A percentile compares a stretch with the other conserved stretches of the same genome.
These are phyloP conservation scores for Aphanomyces astaci DNA, from an alignment of 352 stramenopile species.

Conservation along the genomic window DNA sequence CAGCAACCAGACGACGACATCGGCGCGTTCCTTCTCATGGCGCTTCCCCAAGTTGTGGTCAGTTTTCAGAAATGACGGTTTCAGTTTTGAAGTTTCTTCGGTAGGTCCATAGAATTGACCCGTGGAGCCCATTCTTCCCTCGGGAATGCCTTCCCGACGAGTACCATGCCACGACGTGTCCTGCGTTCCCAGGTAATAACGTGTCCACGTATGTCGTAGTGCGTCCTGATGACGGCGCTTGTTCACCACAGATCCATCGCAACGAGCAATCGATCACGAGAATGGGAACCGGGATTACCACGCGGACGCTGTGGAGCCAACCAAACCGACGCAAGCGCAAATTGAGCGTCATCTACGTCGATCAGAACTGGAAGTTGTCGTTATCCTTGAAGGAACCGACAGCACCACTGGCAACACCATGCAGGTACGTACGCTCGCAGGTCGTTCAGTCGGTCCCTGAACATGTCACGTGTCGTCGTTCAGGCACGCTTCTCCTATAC, in stretches of 20 bases:
- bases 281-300: slow-evolving; percentile 68
- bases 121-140: slow-evolving; percentile 74
- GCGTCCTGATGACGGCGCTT: background rate
- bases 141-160: slow-evolving; percentile 49
- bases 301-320: slow-evolving; percentile 8
- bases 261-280: slow-evolving; percentile 69
- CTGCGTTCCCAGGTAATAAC: slow-evolving; percentile 39
- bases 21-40: slow-evolving; percentile 74
- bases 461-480: background rate
- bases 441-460: too few relatives aligned
- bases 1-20: slow-evolving; percentile 81
- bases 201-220: background rate
- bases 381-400: slow-evolving; percentile 77
- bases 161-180: slow-evolving; percentile 42
- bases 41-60: slow-evolving; percentile 68
- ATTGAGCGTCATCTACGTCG: slow-evolving; percentile 60
- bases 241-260: slow-evolving; percentile 38
- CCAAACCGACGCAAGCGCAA: slow-evolving; percentile 48
- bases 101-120: slow-evolving; percentile 68
- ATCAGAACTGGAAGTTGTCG: slow-evolving; percentile 70
- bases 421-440: slow-evolving; percentile 34
- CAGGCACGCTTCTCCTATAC: slow-evolving; percentile 53
- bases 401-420: slow-evolving; percentile 82
- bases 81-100: too few relatives aligned
- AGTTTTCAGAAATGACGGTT: too few relatives aligned